phyloP scores from a whole-genome alignment of 1,284 basidiomycete genomes.

The Stygiomarasmius scandens region DNA sequence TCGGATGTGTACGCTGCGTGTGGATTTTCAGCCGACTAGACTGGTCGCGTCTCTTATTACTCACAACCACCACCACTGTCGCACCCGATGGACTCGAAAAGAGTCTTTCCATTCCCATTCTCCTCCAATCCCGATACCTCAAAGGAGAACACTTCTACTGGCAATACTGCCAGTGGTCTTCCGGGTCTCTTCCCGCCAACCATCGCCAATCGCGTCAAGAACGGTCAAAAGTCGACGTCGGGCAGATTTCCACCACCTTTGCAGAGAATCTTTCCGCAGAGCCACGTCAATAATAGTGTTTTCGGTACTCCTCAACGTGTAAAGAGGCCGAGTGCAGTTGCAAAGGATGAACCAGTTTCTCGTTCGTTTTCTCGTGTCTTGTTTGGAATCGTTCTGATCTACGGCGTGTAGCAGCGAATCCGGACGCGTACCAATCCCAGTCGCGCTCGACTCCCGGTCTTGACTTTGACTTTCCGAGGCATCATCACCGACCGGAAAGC shows the following conservation, averaged over 20 bases:
- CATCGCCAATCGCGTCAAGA: neutral
- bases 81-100: neutral
- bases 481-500: too few species aligned
- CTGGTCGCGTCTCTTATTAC: too few species aligned
- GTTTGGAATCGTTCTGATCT: neutral
- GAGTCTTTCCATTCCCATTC: constrained; percentile 6
- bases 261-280: constrained; percentile 8
- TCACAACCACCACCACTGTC: neutral
- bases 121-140: too few species aligned
- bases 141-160: neutral
- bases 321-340: too few species aligned
- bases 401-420: neutral
- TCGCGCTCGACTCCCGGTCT: neutral
- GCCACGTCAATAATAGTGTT: too few species aligned
- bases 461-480: too few species aligned
- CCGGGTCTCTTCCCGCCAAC: constrained; percentile 2
- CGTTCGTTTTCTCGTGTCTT: neutral
- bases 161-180: neutral
- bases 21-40: too few species aligned
- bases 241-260: neutral
- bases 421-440: neutral
- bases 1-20: too few species aligned
- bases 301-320: constrained; percentile 8
- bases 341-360: neutral
- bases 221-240: neutral